These are phyloP conservation scores for Solanum chmielewskii DNA, from an alignment of 257 asterid species.

Conservation along the genomic window DNA sequence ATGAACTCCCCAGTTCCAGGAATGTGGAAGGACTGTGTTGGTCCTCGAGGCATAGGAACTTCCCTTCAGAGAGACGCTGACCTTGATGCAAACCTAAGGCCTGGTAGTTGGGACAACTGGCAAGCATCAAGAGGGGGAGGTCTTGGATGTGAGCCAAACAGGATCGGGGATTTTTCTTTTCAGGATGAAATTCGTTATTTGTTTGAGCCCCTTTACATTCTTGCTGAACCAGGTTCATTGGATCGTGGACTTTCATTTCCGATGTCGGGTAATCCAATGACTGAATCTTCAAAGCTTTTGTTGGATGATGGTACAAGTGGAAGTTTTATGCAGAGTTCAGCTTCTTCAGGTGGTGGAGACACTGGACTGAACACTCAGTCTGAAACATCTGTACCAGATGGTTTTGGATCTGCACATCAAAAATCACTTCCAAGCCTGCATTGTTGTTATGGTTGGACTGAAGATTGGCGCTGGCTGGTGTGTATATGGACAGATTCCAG, in stretches of 20 bases:
- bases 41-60: conserved; percentile 56
- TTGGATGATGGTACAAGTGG: conserved; percentile 76
- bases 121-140: conserved; percentile 72
- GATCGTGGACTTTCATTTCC: conserved; percentile 76
- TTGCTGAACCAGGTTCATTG: conserved; percentile 90
- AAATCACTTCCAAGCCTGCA: conserved; percentile 80
- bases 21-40: conserved; percentile 94
- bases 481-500: conserved; percentile 97
- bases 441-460: conserved; percentile 99
- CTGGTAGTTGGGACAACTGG: conserved; percentile 93
- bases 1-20: conserved; percentile 63
- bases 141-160: conserved; percentile 57
- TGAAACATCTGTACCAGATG: conserved; percentile 61
- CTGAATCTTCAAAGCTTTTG: conserved; percentile 55
- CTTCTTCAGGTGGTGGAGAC: conserved; percentile 67
- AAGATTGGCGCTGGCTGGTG: conserved; percentile 99
- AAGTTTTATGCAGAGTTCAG: conserved; percentile 54
- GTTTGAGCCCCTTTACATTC: conserved; percentile 93
- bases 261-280: conserved; percentile 35
- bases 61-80: conserved; percentile 82
- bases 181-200: conserved; percentile 70
- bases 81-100: conserved; percentile 79
- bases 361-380: conserved; percentile 52
- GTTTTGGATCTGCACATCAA: conserved; percentile 57
- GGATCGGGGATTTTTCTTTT: conserved; percentile 52